phyloP scores from a whole-genome alignment of 2,329 filamentous ascomycete species.

The Rhexocercosporidium sp. region DNA sequence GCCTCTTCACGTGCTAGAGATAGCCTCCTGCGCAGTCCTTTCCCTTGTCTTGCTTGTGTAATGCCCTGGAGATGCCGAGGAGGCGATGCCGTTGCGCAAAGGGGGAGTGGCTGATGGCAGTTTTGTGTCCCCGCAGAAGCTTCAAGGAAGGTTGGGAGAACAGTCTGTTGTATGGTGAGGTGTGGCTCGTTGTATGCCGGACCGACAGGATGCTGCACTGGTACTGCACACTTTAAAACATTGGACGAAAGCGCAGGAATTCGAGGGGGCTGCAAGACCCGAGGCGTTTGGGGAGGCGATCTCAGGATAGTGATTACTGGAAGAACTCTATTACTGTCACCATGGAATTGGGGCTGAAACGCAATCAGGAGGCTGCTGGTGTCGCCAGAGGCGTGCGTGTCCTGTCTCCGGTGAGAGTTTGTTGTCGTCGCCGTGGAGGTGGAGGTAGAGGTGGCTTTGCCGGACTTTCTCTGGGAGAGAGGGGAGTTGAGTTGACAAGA shows the following conservation, averaged over 20 bases:
- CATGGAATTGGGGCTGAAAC: constrained; percentile 26
- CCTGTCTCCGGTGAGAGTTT: background rate
- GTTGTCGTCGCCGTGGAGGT: constrained; percentile 5
- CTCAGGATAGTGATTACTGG: constrained; percentile 23
- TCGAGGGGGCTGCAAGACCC: constrained; percentile 18
- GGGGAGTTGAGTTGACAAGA: background rate
- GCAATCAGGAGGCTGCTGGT: constrained; percentile 6
- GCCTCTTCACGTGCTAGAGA: constrained; percentile 16
- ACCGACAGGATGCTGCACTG: constrained; percentile 5
- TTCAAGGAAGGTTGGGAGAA: constrained; percentile 5
- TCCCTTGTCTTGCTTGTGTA: background rate
- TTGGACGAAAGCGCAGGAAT: constrained; percentile 23
- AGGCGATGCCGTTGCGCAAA: constrained; percentile 18
- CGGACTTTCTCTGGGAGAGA: background rate
- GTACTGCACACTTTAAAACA: constrained; percentile 19
- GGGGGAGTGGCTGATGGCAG: constrained; percentile 22
- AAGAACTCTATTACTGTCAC: constrained; percentile 21
- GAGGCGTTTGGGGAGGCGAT: constrained; percentile 31
- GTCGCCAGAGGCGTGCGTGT: background rate
- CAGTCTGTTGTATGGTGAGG: constrained; percentile 1
- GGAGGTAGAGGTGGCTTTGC: background rate
- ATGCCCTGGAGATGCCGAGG: constrained; percentile 21
- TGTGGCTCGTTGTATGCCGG: constrained; percentile 4
- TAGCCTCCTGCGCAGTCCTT: background rate
- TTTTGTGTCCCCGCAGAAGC: constrained; percentile 17